These are phyloP conservation scores for Didymella lethalis DNA, from an alignment of 2,329 filamentous ascomycete genomes.

Conservation along the genomic window DNA sequence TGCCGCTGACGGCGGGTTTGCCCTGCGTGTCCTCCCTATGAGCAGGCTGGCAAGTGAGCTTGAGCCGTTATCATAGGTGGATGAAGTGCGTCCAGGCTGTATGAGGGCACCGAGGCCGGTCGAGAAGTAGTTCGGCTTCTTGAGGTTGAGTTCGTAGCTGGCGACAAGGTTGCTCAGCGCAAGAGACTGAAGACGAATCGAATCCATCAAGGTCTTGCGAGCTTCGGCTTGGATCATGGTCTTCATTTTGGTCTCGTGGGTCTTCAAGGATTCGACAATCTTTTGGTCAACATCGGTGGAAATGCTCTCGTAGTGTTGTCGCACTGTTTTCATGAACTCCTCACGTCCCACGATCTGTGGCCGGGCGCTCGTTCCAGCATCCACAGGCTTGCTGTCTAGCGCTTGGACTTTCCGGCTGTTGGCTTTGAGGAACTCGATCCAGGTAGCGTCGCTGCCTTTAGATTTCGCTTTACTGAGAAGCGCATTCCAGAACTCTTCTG, in stretches of 20 bases:
- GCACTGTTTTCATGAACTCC: conserved; percentile 57
- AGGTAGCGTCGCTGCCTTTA: conserved; percentile 55
- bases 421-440: conserved; percentile 62
- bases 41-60: background rate
- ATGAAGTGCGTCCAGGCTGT: conserved; percentile 67
- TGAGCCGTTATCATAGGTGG: conserved; percentile 45
- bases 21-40: conserved; percentile 18
- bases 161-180: conserved; percentile 44
- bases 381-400: conserved; percentile 28
- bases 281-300: conserved; percentile 36
- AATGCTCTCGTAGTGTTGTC: conserved; percentile 32
- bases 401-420: conserved; percentile 56
- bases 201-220: conserved; percentile 43
- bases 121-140: conserved; percentile 75
- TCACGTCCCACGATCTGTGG: conserved; percentile 54
- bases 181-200: conserved; percentile 41
- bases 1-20: conserved; percentile 61
- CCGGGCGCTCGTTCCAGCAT: conserved; percentile 14
- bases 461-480: conserved; percentile 63
- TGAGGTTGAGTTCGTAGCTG: conserved; percentile 44
- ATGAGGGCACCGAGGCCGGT: conserved; percentile 70
- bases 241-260: conserved; percentile 29
- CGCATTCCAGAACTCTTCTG: conserved; percentile 71
- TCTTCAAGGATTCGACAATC: conserved; percentile 30
- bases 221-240: conserved; percentile 33